A percentile compares a stretch with the other conserved stretches of the same genome.
phyloP scores from a whole-genome alignment of 768 basidiomycete species.

The Leucosporidium scottii region DNA sequence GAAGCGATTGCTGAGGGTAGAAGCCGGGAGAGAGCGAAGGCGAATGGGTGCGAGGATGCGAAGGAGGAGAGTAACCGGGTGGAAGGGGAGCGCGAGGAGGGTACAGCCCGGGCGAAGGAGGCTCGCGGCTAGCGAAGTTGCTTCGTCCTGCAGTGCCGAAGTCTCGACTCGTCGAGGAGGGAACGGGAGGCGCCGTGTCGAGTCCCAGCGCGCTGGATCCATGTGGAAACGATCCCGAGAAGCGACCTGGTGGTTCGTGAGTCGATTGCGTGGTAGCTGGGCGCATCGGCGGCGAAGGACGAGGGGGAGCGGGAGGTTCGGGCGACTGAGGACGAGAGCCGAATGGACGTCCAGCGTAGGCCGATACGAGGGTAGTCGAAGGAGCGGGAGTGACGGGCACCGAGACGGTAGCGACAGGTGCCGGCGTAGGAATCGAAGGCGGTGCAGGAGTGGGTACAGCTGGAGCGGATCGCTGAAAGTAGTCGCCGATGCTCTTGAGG shows the following conservation, averaged over 20 bases:
- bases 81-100: not conserved
- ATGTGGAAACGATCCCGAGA: not conserved
- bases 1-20: not conserved
- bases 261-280: not conserved
- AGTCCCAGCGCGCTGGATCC: not conserved
- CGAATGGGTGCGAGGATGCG: not conserved
- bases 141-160: not conserved
- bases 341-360: not conserved
- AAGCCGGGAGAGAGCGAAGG: not conserved
- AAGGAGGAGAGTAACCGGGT: not conserved
- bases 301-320: not conserved
- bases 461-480: conserved; percentile 10
- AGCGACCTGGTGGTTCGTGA: not conserved
- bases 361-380: not conserved
- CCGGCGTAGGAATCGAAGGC: not conserved
- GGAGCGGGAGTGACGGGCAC: not conserved
- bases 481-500: conserved; percentile 32
- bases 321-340: not conserved
- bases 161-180: not conserved
- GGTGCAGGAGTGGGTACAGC: not conserved
- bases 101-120: not conserved
- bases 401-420: not conserved
- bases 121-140: not conserved
- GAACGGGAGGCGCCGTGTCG: not conserved
- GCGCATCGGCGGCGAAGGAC: not conserved